Percentiles rank a stretch among this genome's conserved stretches.
These are phyloP conservation scores for Hericium coralloides DNA, from an alignment of 768 basidiomycete genomes.

Conservation along the genomic window DNA sequence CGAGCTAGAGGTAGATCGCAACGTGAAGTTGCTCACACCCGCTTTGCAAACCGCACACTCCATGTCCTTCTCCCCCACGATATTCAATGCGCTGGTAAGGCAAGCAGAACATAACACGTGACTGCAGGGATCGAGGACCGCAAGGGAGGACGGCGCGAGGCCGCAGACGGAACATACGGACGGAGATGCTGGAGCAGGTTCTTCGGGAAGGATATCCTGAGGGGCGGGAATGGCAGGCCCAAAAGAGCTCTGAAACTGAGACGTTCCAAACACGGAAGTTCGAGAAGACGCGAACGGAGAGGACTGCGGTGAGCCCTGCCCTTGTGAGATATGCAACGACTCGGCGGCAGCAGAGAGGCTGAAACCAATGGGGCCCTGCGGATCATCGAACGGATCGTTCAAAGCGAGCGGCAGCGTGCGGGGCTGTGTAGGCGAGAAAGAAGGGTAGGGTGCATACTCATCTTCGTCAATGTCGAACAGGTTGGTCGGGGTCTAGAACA, in stretches of 20 bases:
- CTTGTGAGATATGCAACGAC: conserved; percentile 16
- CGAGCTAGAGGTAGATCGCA: conserved; percentile 8
- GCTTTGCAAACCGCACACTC: conserved; percentile 72
- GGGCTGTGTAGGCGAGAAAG: conserved; percentile 25
- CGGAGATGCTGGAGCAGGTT: conserved; percentile 14
- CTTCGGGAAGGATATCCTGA: neutral
- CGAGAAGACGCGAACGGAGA: conserved; percentile 3
- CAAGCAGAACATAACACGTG: conserved; percentile 76
- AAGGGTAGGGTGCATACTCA: conserved; percentile 43
- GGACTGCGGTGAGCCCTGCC: conserved; percentile 21
- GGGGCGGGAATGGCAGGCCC: neutral
- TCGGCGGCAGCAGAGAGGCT: conserved; percentile 26
- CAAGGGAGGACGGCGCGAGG: conserved; percentile 37
- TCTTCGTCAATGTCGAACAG: conserved; percentile 74
- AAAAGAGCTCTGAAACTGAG: neutral
- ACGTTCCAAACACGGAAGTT: too few relatives aligned
- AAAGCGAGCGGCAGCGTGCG: conserved; percentile 26
- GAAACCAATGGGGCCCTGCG: conserved; percentile 12
- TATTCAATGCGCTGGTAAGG: conserved; percentile 79
- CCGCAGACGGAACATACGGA: conserved; percentile 60
- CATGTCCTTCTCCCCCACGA: conserved; percentile 86
- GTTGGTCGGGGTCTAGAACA: conserved; percentile 28
- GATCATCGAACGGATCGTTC: conserved; percentile 35
- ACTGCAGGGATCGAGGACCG: conserved; percentile 62
- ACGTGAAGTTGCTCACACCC: conserved; percentile 55